Conservation (phyloP, 495 filamentous ascomycete species). For the Chaetomium cochliodes region DNA sequence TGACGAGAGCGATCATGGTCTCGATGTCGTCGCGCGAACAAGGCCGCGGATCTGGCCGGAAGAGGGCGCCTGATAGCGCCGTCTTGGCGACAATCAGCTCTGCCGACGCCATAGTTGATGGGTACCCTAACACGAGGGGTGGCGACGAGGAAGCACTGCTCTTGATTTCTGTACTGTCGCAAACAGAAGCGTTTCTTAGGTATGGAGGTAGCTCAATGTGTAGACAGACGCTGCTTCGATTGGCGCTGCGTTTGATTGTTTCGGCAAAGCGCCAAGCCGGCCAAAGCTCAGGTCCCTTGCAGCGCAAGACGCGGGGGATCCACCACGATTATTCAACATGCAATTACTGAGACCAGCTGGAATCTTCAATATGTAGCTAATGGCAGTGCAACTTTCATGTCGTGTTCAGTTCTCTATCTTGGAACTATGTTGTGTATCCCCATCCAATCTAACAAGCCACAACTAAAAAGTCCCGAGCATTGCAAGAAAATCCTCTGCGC, state of each 20-base stretch:
- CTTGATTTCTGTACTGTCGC: neutral
- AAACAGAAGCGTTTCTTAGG: neutral
- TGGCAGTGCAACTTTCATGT: neutral
- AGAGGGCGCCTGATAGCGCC: slow-evolving; percentile 69
- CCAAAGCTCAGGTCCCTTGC: neutral
- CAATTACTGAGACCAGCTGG: neutral
- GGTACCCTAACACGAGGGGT: neutral
- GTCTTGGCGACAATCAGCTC: slow-evolving; percentile 80
- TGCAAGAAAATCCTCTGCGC: neutral
- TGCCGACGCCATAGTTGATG: slow-evolving; percentile 68
- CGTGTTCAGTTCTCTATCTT: neutral
- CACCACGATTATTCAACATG: neutral
- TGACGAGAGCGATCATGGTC: slow-evolving; percentile 65
- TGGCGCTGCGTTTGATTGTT: neutral
- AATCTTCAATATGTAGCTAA: neutral
- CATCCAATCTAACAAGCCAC: neutral
- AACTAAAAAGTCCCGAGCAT: neutral
- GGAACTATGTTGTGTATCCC: neutral
- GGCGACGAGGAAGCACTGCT: slow-evolving; percentile 4
- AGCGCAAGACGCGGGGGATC: neutral
- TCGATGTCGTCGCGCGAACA: slow-evolving; percentile 71
- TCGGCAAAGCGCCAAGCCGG: slow-evolving; percentile 3
- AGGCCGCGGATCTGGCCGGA: slow-evolving; percentile 71
- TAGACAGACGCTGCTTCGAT: neutral
- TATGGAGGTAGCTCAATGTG: too few species aligned